phyloP scores from a whole-genome alignment of 2,329 filamentous ascomycete genomes.

The Hymenoscyphus infarciens region DNA sequence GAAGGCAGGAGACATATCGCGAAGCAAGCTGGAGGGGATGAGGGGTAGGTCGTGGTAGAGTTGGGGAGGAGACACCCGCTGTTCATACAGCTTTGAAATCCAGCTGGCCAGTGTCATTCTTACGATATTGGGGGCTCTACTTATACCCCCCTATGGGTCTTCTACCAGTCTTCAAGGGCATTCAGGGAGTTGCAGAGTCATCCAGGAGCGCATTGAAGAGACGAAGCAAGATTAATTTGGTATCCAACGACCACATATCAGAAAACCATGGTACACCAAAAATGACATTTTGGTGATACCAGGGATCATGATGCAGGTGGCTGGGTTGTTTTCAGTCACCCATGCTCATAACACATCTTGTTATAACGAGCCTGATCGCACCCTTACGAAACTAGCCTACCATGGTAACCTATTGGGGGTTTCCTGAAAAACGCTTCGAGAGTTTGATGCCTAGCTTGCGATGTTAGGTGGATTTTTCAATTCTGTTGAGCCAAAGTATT shows the following conservation, averaged over 20 bases:
- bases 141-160: background rate
- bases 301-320: background rate
- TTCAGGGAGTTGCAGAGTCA: background rate
- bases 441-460: background rate
- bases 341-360: background rate
- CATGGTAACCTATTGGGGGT: background rate
- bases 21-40: background rate
- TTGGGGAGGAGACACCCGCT: background rate
- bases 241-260: background rate
- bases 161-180: background rate
- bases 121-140: background rate
- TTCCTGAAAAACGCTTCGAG: background rate
- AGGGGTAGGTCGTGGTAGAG: background rate
- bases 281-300: background rate
- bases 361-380: conserved; percentile 1
- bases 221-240: background rate
- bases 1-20: background rate
- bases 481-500: background rate
- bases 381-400: background rate
- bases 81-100: background rate
- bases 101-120: background rate
- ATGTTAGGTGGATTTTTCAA: background rate
- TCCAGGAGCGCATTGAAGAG: background rate
- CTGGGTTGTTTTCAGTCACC: background rate
- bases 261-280: background rate